Evolutionary conservation across 164 flowering plant species (phyloP).

Genomic region (Houttuynia cordata): DNA sequence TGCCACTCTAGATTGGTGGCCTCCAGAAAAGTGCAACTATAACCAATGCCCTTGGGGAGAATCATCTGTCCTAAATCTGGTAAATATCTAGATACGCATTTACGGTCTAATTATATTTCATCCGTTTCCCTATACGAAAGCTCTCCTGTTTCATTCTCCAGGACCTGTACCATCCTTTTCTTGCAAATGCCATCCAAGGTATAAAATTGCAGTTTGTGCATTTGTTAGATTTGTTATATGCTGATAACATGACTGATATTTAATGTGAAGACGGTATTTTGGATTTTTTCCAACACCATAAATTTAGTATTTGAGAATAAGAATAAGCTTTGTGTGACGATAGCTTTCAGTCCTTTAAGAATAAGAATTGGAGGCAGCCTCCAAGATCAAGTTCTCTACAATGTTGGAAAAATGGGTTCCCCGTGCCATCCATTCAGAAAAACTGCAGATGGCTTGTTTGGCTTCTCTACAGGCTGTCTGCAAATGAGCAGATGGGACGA

Average conservation of each 20-base stretch:
- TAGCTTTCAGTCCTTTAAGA: constrained; percentile 71
- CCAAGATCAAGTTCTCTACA: constrained; percentile 79
- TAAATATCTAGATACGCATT: constrained; percentile 12
- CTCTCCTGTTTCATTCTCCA: constrained; percentile 16
- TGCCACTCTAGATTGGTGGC: constrained; percentile 99
- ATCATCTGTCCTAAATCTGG: constrained; percentile 53
- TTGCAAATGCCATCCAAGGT: constrained; percentile 73
- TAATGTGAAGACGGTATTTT: background rate
- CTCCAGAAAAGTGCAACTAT: constrained; percentile 71
- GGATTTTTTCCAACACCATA: background rate
- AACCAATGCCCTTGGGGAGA: constrained; percentile 74
- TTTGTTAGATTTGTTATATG: background rate
- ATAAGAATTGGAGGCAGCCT: constrained; percentile 82
- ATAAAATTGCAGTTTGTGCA: background rate
- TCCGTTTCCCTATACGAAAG: background rate
- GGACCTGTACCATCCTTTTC: constrained; percentile 61
- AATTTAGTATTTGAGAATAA: too few relatives aligned
- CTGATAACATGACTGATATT: background rate
- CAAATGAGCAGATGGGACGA: constrained; percentile 72
- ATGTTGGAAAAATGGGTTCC: constrained; percentile 30
- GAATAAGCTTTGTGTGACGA: constrained; percentile 7
- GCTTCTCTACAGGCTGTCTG: constrained; percentile 78
- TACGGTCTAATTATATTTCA: background rate
- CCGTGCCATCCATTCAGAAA: constrained; percentile 66
- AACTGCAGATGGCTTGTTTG: constrained; percentile 52